phyloP scores from a whole-genome alignment of 176 grass and related monocot genomes.

The Dendrocalamus sinicus region DNA sequence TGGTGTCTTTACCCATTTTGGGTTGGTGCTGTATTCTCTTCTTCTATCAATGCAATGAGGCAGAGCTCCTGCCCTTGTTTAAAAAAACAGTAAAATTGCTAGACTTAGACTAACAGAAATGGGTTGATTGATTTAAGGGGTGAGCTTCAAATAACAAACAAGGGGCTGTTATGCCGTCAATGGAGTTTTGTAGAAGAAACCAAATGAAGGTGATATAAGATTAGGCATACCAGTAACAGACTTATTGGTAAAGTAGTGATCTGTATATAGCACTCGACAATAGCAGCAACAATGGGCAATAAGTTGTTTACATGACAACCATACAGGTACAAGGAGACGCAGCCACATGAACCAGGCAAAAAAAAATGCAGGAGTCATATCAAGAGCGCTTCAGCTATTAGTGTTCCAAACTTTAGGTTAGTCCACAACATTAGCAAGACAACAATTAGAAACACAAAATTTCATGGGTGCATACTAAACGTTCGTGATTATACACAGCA shows the following conservation, averaged over 20 bases:
- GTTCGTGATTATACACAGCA: constrained; percentile 12
- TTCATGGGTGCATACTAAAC: constrained; percentile 10
- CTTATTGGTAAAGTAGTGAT: not conserved
- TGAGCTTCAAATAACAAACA: not conserved
- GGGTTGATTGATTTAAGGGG: not conserved
- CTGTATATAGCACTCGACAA: not conserved
- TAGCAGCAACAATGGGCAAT: constrained; percentile 1
- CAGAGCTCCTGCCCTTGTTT: not conserved
- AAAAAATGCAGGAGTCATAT: constrained; percentile 10
- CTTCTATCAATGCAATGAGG: not conserved
- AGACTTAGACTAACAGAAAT: constrained; percentile 6
- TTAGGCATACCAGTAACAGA: not conserved
- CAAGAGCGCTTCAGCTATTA: not conserved
- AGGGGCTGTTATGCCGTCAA: not conserved
- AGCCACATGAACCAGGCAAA: not conserved
- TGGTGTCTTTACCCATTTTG: not conserved
- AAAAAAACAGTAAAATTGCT: constrained; percentile 3
- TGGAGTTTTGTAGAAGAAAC: not conserved
- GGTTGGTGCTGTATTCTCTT: not conserved
- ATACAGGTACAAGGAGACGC: constrained; percentile 4
- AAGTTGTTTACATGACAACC: not conserved
- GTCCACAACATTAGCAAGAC: not conserved
- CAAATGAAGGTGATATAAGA: constrained; percentile 13
- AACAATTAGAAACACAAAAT: constrained; percentile 9
- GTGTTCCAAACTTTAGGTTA: not conserved